These are phyloP conservation scores for Phytophthora nicotianae DNA, from an alignment of 352 stramenopile species.

Conservation along the genomic window DNA sequence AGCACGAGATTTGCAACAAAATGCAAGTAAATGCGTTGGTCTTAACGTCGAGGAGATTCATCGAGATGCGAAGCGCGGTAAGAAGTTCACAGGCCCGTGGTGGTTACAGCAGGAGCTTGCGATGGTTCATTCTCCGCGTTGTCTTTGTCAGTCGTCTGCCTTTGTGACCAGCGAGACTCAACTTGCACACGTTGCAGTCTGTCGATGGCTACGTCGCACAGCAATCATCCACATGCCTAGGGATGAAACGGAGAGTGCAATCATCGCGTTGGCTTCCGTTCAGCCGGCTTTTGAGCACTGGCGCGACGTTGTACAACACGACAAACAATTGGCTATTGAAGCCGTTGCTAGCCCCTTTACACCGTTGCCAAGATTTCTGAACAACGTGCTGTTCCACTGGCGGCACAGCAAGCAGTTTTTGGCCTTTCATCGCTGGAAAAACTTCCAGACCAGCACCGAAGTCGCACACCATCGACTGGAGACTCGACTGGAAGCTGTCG, in stretches of 20 bases:
- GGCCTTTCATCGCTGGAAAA: conserved; percentile 49
- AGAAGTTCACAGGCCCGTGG: conserved; percentile 27
- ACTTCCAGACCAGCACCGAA: conserved; percentile 16
- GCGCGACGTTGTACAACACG: conserved; percentile 11
- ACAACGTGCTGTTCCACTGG: conserved; percentile 44
- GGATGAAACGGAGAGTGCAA: conserved; percentile 9
- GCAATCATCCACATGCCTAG: conserved; percentile 1
- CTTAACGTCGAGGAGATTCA: conserved; percentile 1
- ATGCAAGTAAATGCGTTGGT: conserved; percentile 6
- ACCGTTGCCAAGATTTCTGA: conserved; percentile 20
- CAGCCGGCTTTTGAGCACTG: conserved; percentile 30
- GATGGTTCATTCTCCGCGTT: conserved; percentile 34
- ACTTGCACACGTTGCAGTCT: conserved; percentile 32
- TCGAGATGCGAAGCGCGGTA: not conserved
- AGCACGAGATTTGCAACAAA: not conserved
- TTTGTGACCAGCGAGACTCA: conserved; percentile 18
- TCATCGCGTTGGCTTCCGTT: conserved; percentile 19
- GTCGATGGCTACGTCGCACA: conserved; percentile 37
- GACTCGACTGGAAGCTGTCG: conserved; percentile 35
- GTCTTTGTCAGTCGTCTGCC: conserved; percentile 27
- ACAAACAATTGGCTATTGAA: not conserved
- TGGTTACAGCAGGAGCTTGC: conserved; percentile 39
- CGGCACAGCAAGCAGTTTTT: conserved; percentile 30
- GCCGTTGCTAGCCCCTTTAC: conserved; percentile 12
- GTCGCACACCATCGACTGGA: conserved; percentile 34